Conservation (phyloP, 2,329 filamentous ascomycete genomes). For the Exophiala dermatitidis region DNA sequence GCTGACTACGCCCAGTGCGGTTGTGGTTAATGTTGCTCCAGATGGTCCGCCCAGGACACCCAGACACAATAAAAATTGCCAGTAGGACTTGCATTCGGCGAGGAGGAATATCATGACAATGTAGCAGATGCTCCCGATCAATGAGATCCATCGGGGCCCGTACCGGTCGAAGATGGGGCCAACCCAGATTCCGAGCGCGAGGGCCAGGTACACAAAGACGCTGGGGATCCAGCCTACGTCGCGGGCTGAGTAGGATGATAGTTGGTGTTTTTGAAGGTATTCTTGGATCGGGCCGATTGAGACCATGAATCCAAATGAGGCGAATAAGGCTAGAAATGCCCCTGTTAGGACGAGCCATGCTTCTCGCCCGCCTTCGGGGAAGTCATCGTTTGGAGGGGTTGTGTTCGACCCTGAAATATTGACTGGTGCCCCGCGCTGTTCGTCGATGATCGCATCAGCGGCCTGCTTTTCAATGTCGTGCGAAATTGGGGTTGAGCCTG, state of each 20-base stretch:
- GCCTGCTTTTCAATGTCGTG: background rate
- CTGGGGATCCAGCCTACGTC: conserved; percentile 48
- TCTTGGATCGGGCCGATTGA: conserved; percentile 45
- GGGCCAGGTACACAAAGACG: conserved; percentile 40
- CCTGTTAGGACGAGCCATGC: conserved; percentile 34
- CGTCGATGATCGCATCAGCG: background rate
- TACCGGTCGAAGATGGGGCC: conserved; percentile 46
- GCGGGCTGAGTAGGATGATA: conserved; percentile 37
- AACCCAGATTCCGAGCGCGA: conserved; percentile 43
- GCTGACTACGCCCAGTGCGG: conserved; percentile 34
- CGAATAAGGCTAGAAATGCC: conserved; percentile 34
- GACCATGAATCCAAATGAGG: conserved; percentile 43
- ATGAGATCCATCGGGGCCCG: conserved; percentile 38
- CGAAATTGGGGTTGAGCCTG: background rate
- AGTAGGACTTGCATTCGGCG: conserved; percentile 43
- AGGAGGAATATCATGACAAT: conserved; percentile 41
- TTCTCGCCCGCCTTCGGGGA: conserved; percentile 32
- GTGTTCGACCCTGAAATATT: conserved; percentile 7
- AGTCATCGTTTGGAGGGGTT: conserved; percentile 4
- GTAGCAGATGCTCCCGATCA: conserved; percentile 35
- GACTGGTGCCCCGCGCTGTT: background rate
- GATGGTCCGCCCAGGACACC: conserved; percentile 33
- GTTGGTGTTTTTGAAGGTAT: conserved; percentile 42
- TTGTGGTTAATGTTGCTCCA: conserved; percentile 34
- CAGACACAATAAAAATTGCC: conserved; percentile 43